These are phyloP conservation scores for Prinsepia uniflora DNA, from an alignment of 306 rosid species.

Conservation along the genomic window DNA sequence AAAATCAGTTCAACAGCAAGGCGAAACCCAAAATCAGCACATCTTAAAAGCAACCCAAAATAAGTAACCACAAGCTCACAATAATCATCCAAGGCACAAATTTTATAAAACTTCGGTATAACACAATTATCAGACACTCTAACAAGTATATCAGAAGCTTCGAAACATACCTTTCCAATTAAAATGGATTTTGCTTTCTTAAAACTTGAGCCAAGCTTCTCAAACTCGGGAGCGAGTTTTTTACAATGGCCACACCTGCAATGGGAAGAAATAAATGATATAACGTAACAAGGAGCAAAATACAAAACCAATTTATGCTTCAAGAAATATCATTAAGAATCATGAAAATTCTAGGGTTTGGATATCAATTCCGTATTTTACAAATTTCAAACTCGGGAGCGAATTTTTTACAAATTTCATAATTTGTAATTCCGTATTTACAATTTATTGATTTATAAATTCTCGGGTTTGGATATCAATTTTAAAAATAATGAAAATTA, in stretches of 20 bases:
- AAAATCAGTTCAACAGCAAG: neutral
- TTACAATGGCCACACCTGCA: conserved; percentile 96
- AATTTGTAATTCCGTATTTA: too few relatives aligned
- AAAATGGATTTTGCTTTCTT: conserved; percentile 58
- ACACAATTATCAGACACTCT: neutral
- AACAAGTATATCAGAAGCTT: conserved; percentile 7
- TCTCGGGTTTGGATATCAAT: too few relatives aligned
- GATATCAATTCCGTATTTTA: too few relatives aligned
- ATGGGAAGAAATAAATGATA: neutral
- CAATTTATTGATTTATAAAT: too few relatives aligned
- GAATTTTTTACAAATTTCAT: too few relatives aligned
- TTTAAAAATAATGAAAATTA: too few relatives aligned
- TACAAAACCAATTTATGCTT: neutral
- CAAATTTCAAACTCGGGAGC: too few relatives aligned
- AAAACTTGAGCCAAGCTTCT: conserved; percentile 71
- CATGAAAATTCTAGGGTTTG: too few relatives aligned
- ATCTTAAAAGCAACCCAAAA: neutral
- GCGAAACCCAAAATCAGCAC: neutral
- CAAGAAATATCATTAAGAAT: neutral
- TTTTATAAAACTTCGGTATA: neutral
- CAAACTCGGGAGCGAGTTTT: conserved; percentile 84
- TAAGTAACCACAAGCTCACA: neutral
- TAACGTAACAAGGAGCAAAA: neutral
- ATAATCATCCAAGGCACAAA: conserved; percentile 5
- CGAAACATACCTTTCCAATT: conserved; percentile 65